Evolutionary conservation across 2,329 filamentous ascomycete genomes (phyloP).

Genomic region (Paramyrothecium sp.): DNA sequence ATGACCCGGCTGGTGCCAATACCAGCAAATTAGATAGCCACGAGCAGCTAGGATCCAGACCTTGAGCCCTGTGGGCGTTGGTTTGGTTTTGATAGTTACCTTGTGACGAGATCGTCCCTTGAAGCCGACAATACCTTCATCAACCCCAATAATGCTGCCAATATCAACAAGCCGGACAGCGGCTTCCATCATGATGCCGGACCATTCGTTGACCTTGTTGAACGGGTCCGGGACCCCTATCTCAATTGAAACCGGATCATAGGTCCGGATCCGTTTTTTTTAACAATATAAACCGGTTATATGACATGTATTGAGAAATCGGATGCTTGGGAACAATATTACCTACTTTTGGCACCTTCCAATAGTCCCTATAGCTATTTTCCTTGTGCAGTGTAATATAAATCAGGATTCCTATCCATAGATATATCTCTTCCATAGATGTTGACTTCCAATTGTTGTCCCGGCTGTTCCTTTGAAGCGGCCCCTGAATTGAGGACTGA

Average conservation of each 20-base stretch:
- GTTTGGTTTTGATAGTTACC: background rate
- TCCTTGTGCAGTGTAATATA: background rate
- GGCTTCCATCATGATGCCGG: background rate
- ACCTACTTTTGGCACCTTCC: background rate
- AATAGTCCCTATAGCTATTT: background rate
- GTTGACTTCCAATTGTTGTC: background rate
- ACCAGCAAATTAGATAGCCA: conserved; percentile 1
- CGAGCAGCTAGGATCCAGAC: background rate
- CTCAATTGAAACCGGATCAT: background rate
- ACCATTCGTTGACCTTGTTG: background rate
- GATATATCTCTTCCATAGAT: background rate
- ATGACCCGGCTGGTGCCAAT: conserved; percentile 4
- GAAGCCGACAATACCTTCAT: background rate
- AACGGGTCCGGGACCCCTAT: background rate
- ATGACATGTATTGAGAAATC: background rate
- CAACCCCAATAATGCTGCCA: background rate
- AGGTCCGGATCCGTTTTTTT: background rate
- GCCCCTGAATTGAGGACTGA: background rate
- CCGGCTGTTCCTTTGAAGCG: background rate
- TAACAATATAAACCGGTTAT: background rate
- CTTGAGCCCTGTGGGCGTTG: conserved; percentile 1
- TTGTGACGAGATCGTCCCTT: background rate
- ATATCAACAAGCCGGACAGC: background rate
- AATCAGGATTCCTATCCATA: background rate
- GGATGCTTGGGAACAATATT: background rate